Base-by-base conservation (phyloP, 352 stramenopile species). In the Phytophthora niederhauseri region DNA sequence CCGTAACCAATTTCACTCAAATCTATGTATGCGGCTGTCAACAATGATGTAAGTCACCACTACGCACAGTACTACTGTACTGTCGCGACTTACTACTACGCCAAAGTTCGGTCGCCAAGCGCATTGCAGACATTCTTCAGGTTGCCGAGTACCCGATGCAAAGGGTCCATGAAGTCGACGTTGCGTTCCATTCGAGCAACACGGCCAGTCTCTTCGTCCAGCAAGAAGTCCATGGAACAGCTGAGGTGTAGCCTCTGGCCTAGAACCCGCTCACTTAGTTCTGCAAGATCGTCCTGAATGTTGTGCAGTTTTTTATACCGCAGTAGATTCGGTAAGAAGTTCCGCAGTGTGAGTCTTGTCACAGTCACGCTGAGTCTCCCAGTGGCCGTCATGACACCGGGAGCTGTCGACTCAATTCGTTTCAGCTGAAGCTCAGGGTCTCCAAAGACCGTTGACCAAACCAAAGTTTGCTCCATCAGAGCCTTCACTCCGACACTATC, bases 281-380 rank as follows among this genome's bases (percentile, higher is more conserved):
- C 36, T 17, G 36, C 11, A 43, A 2, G 36, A 17, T 43, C 36
- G 4, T 1, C 9, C 17, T 46, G 22, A 26, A 26, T 17, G 11
- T n/a, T n/a, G 38, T 46, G 38, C 4, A n/a, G 12, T 2, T 17
- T 46, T 46, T 14, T 46, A 26, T 26, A 26, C 11, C 17, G 11
- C 38, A 19, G 38, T 17, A 46, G 11, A 1, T 17, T 14, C 38
- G 38, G 38, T 3, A 76, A 65, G 1, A 63, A 14, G n/a, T 66
- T 28, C 0, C 26, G 30, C 52, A 77, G 6, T 19, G 66, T 66
- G 52, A 63, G n/a, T 8, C 74, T 46, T 15, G 70, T 69, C 31
- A 77, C 50, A 2, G 66, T 75, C 57, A 72, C 20, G 3, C 31
- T 71, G 14, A 77, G 49, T 2, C 15, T 66, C 22, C 52, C 66